Evolutionary conservation across 2,329 filamentous ascomycete genomes (phyloP).

Genomic region (Diaporthe destruens): DNA sequence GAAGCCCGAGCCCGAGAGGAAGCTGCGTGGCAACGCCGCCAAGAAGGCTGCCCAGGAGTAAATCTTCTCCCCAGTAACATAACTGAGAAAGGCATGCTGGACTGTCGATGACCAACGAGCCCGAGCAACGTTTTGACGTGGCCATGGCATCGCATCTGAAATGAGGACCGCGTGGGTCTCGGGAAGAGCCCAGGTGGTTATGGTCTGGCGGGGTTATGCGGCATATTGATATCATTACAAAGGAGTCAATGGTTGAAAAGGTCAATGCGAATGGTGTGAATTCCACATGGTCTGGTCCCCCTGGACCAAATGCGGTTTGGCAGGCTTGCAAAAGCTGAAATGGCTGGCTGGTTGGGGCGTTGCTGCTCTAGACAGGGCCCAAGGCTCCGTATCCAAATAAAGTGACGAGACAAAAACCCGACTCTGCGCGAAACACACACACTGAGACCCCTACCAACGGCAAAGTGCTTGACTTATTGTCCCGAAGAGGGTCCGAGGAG

Average conservation of each 20-base stretch:
- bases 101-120: constrained; percentile 35
- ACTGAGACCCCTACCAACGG: not conserved
- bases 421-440: not conserved
- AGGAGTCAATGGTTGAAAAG: constrained; percentile 42
- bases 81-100: constrained; percentile 16
- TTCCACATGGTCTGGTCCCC: constrained; percentile 23
- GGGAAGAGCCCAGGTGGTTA: constrained; percentile 18
- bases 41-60: constrained; percentile 73
- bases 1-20: constrained; percentile 80
- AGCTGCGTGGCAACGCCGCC: constrained; percentile 85
- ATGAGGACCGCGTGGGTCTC: constrained; percentile 20
- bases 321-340: constrained; percentile 16
- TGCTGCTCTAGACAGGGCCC: not conserved
- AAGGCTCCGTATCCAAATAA: constrained; percentile 30
- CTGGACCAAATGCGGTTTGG: constrained; percentile 4
- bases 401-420: constrained; percentile 29
- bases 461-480: not conserved
- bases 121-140: constrained; percentile 1
- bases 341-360: not conserved
- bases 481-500: constrained; percentile 14
- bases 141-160: constrained; percentile 36
- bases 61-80: constrained; percentile 32
- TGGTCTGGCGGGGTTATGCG: constrained; percentile 33
- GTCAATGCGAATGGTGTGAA: constrained; percentile 41
- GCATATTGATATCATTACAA: constrained; percentile 42